phyloP scores from a whole-genome alignment of 2,329 filamentous ascomycete genomes.

The Alternaria solani region DNA sequence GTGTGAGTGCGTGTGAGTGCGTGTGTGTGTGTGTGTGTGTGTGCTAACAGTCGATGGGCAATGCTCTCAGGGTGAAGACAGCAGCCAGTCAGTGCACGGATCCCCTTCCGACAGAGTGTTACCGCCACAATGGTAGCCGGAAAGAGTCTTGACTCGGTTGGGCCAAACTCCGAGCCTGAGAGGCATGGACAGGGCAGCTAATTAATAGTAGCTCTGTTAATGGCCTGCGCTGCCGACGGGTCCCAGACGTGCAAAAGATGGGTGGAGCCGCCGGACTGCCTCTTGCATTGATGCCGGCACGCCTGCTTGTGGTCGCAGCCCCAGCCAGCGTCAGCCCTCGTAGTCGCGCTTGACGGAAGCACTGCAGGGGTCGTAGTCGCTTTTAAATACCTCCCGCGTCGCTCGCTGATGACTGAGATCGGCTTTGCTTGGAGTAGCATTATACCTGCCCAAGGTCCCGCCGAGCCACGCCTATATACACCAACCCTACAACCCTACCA shows the following conservation, averaged over 20 bases:
- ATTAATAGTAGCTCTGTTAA: conserved; percentile 33
- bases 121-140: conserved; percentile 33
- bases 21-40: too few species aligned
- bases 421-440: conserved; percentile 14
- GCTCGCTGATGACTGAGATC: conserved; percentile 33
- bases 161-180: conserved; percentile 28
- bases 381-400: conserved; percentile 40
- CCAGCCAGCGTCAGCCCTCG: conserved; percentile 27
- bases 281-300: conserved; percentile 23
- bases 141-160: conserved; percentile 20
- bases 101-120: conserved; percentile 26
- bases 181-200: conserved; percentile 28
- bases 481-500: neutral
- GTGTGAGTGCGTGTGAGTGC: neutral
- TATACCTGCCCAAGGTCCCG: conserved; percentile 9
- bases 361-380: conserved; percentile 29
- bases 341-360: conserved; percentile 13
- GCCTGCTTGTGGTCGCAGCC: conserved; percentile 21
- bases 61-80: neutral
- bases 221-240: conserved; percentile 30
- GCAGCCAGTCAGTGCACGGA: conserved; percentile 15
- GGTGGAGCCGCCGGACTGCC: conserved; percentile 32
- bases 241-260: conserved; percentile 27
- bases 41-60: neutral
- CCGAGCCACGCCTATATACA: neutral